Evolutionary conservation across 2,329 filamentous ascomycete genomes (phyloP).

Genomic region (Penicillium olsonii): DNA sequence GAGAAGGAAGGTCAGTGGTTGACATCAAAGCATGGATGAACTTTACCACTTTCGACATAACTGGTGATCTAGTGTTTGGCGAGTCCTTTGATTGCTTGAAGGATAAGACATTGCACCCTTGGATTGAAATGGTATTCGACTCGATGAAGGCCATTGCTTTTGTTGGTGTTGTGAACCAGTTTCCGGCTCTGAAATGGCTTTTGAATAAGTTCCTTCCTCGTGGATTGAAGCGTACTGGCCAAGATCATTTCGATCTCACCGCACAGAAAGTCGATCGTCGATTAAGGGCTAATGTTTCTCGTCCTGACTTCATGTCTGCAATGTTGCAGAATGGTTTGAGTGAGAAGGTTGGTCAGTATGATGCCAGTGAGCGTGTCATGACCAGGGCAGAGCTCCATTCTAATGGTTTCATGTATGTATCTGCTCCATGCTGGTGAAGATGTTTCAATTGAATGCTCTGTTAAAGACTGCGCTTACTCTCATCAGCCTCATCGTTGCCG

Average conservation of each 20-base stretch:
- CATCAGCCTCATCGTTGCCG: conserved; percentile 36
- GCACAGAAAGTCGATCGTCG: conserved; percentile 24
- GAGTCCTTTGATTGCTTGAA: conserved; percentile 43
- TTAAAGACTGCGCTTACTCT: background rate
- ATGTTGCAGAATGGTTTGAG: conserved; percentile 25
- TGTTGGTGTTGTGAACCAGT: conserved; percentile 20
- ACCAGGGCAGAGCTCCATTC: conserved; percentile 26
- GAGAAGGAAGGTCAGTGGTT: conserved; percentile 1
- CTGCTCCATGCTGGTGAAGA: background rate
- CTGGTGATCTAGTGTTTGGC: conserved; percentile 45
- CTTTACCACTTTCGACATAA: conserved; percentile 43
- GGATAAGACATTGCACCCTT: conserved; percentile 40
- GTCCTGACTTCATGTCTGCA: conserved; percentile 29
- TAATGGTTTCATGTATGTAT: conserved; percentile 26
- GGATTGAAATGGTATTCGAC: conserved; percentile 40
- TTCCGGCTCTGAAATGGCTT: conserved; percentile 13
- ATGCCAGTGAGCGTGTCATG: conserved; percentile 20
- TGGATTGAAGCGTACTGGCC: conserved; percentile 11
- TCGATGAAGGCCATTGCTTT: conserved; percentile 26
- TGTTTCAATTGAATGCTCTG: background rate
- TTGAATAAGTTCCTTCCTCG: conserved; percentile 15
- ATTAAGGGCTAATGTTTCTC: conserved; percentile 14
- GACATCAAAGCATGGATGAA: conserved; percentile 38
- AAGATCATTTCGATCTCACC: conserved; percentile 24
- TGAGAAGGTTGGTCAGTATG: conserved; percentile 16